These are phyloP conservation scores for Trifolium subterraneum DNA, from an alignment of 306 rosid species.

Conservation along the genomic window DNA sequence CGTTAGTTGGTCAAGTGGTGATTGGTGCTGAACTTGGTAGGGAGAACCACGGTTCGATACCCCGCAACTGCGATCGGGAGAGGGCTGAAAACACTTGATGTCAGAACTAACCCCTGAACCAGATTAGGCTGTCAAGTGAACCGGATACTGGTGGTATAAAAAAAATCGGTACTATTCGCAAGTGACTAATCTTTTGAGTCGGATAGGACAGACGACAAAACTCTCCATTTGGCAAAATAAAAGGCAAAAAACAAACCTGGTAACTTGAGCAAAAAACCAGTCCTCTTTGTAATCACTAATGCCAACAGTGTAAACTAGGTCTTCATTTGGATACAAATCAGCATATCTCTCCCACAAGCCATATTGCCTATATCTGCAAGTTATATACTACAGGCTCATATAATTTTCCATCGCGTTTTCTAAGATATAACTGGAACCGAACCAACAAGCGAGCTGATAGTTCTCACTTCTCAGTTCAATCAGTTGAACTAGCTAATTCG, in stretches of 20 bases:
- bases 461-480: background rate
- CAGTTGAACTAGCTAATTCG: background rate
- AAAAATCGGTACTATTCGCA: too few species aligned
- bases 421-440: background rate
- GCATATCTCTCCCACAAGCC: conserved; percentile 94
- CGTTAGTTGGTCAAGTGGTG: too few species aligned
- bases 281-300: conserved; percentile 70
- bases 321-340: conserved; percentile 71
- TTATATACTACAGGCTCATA: conserved; percentile 5
- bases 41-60: too few species aligned
- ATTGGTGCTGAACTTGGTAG: too few species aligned
- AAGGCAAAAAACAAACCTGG: conserved; percentile 56
- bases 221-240: too few species aligned
- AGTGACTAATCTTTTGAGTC: background rate
- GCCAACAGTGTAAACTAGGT: conserved; percentile 73
- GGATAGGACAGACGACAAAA: background rate
- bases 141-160: too few species aligned
- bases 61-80: too few species aligned
- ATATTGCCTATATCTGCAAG: conserved; percentile 81
- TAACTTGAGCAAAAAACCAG: conserved; percentile 92
- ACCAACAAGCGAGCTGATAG: background rate
- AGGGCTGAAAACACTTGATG: too few species aligned
- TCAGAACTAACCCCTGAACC: too few species aligned
- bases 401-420: background rate
- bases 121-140: too few species aligned